These are phyloP conservation scores for Lipomyces anomalus DNA, from an alignment of 805 yeast species.

Conservation along the genomic window DNA sequence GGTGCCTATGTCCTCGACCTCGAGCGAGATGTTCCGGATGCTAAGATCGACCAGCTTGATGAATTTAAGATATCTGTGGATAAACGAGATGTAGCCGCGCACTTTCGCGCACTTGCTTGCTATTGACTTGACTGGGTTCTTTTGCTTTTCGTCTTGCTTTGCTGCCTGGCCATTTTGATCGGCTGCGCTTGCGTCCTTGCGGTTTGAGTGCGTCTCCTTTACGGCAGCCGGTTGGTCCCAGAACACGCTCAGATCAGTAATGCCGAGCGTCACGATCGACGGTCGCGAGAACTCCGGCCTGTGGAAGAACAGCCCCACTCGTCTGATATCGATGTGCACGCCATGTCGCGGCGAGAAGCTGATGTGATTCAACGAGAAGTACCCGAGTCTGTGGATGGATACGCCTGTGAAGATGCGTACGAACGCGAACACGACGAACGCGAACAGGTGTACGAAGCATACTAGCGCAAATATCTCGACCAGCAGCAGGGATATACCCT, in stretches of 20 bases:
- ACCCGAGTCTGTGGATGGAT: conserved; percentile 39
- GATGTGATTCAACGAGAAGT: conserved; percentile 36
- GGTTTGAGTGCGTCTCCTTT: conserved; percentile 10
- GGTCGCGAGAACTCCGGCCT: conserved; percentile 40
- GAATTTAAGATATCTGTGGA: conserved; percentile 10
- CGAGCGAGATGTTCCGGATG: conserved; percentile 9
- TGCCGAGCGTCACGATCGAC: conserved; percentile 35
- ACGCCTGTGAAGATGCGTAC: conserved; percentile 38
- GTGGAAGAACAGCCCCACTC: conserved; percentile 35
- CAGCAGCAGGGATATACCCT: conserved; percentile 18
- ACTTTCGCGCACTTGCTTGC: not conserved
- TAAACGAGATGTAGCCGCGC: conserved; percentile 3
- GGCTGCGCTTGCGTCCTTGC: conserved; percentile 3
- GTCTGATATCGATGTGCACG: conserved; percentile 33
- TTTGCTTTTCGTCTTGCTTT: no score
- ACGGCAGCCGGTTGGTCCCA: conserved; percentile 29
- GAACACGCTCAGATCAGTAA: conserved; percentile 32
- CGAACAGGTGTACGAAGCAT: conserved; percentile 26
- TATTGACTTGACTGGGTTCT: conserved; percentile 1
- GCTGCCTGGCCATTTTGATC: no score
- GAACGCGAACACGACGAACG: conserved; percentile 36
- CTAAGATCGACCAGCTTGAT: conserved; percentile 11
- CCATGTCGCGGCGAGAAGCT: conserved; percentile 34
- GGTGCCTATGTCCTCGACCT: conserved; percentile 15
- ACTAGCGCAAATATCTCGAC: conserved; percentile 18